Base-by-base conservation (phyloP, 2,329 filamentous ascomycete species). In the Pseudogymnoascus sp. region DNA sequence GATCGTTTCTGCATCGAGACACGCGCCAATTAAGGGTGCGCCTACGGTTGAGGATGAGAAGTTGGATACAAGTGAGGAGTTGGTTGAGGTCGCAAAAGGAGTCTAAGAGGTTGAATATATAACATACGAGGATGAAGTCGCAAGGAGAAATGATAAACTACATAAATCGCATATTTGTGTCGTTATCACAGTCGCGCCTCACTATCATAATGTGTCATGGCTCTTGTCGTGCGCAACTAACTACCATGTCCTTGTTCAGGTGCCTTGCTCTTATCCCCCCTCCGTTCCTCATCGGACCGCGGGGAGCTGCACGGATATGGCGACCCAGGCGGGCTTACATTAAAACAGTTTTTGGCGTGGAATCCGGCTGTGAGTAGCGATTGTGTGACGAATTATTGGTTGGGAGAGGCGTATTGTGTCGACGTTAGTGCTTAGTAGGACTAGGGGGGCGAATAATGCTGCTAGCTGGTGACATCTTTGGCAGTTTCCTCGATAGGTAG, bases 361-460 rank as follows among this genome's bases (percentile, higher is more conserved):
- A 72, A 75, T 65, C 71, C 73, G 12, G 65, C 66, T 14, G 66
- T 71, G 16, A 65, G 67, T 5, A 61, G 23, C 50, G 50, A 59
- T 28, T 59, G 53, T 31, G 12, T 60, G 18, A 44, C 33, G 31
- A 37, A 37, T 53, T 56, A 40, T 53, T 62, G 42, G 42, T 35
- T 53, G 10, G 61, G 38, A 18, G 59, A 61, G 59, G 59, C 59
- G 33, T 61, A 61, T 61, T 61, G 61, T 56, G 61, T 62, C 21
- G 61, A 38, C 8, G 42, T 62, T 56, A 28, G 33, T 44, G 59
- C 35, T 23, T 16, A 59, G 31, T 59, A 59, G 50, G 47, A 25
- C 47, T 59, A 33, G 23, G 12, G 50, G 12, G 50, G 50, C 23
- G 50, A 31, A 28, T 33, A 59, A 59, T 59, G 50, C 50, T 59